phyloP scores from a whole-genome alignment of 2,329 filamentous ascomycete species.

The Penicillium freii region DNA sequence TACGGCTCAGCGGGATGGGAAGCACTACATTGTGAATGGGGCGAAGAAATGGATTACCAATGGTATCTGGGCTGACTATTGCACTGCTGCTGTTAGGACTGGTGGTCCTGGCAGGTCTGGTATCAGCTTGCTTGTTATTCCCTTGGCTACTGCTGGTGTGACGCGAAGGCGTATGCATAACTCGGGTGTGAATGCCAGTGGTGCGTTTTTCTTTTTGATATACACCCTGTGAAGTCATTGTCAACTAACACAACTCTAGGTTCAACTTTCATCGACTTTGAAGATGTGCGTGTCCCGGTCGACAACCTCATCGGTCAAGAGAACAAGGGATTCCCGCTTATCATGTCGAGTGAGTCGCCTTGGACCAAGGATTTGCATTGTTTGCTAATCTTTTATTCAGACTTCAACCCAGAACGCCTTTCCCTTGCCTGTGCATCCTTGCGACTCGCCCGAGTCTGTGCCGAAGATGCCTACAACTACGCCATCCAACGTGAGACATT shows the following conservation, averaged over 20 bases:
- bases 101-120: slow-evolving; percentile 61
- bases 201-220: slow-evolving; percentile 32
- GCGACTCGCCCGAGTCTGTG: slow-evolving; percentile 60
- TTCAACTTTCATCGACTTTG: slow-evolving; percentile 65
- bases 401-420: slow-evolving; percentile 75
- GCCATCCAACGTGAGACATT: slow-evolving; percentile 64
- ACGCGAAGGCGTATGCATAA: slow-evolving; percentile 53
- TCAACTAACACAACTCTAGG: slow-evolving; percentile 26
- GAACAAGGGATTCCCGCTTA: slow-evolving; percentile 68
- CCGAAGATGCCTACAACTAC: slow-evolving; percentile 61
- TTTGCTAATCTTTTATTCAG: slow-evolving; percentile 18
- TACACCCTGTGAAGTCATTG: neutral
- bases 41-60: slow-evolving; percentile 69
- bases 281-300: slow-evolving; percentile 68
- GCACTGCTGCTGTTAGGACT: slow-evolving; percentile 59
- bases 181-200: slow-evolving; percentile 65
- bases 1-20: slow-evolving; percentile 54
- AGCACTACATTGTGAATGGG: slow-evolving; percentile 62
- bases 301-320: slow-evolving; percentile 68
- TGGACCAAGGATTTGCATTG: neutral
- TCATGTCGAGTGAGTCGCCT: slow-evolving; percentile 59
- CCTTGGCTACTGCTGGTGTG: slow-evolving; percentile 63
- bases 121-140: slow-evolving; percentile 65
- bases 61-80: slow-evolving; percentile 59
- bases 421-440: slow-evolving; percentile 64